Percentiles rank a stretch among this genome's conserved stretches.
These are phyloP conservation scores for Clonostachys rosea DNA, from an alignment of 2,329 filamentous ascomycete species.

Conservation along the genomic window DNA sequence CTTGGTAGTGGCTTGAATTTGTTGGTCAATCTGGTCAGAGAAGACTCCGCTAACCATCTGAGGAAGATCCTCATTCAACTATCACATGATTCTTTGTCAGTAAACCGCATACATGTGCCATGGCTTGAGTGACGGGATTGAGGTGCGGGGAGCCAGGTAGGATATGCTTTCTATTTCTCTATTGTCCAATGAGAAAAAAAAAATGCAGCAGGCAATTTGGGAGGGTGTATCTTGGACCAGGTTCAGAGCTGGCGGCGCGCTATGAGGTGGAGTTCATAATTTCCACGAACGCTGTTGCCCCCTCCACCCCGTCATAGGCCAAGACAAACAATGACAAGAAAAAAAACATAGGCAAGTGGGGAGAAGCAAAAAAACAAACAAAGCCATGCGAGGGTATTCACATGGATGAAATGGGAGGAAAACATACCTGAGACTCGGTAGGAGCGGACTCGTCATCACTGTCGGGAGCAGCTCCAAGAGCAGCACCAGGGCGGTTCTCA, in stretches of 20 bases:
- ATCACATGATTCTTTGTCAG: neutral
- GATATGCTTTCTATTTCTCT: no score
- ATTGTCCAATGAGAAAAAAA: neutral
- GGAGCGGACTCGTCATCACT: constrained; percentile 96
- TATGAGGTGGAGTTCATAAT: constrained; percentile 22
- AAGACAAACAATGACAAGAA: constrained; percentile 4
- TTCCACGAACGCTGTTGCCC: constrained; percentile 12
- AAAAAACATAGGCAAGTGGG: constrained; percentile 3
- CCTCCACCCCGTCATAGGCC: constrained; percentile 21
- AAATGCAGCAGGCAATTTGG: neutral
- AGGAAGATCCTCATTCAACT: constrained; percentile 97
- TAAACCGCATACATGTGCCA: no score
- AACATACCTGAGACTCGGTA: constrained; percentile 86
- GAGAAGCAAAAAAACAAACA: constrained; percentile 6
- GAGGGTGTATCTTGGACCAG: neutral
- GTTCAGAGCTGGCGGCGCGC: constrained; percentile 1
- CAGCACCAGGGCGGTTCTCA: constrained; percentile 74
- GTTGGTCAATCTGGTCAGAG: constrained; percentile 95
- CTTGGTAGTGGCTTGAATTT: constrained; percentile 96
- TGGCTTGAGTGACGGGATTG: no score
- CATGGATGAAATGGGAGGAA: constrained; percentile 1
- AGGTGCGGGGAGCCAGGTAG: no score
- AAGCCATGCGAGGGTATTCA: neutral
- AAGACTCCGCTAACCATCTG: constrained; percentile 98
- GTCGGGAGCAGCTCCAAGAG: constrained; percentile 83